phyloP scores from a whole-genome alignment of 148 eudicot genomes.

The Drosera capensis region DNA sequence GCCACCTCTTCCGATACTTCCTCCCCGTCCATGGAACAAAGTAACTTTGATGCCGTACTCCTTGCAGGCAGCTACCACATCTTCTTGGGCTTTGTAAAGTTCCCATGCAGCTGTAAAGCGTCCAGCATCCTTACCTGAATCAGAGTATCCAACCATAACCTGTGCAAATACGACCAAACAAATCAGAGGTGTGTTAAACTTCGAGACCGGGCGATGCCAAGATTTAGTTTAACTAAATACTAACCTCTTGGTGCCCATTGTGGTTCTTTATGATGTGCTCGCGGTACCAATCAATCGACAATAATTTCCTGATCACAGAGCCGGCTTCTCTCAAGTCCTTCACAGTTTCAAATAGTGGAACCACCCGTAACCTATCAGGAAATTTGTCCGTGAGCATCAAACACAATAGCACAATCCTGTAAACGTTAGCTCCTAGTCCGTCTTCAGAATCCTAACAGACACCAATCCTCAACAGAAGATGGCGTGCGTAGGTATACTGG shows the following conservation, averaged over 20 bases:
- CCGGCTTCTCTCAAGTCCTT: slow-evolving; percentile 80
- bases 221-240: background rate
- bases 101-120: slow-evolving; percentile 95
- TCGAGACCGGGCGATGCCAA: too few relatives aligned
- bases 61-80: slow-evolving; percentile 82
- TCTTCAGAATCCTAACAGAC: too few relatives aligned
- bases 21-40: slow-evolving; percentile 89
- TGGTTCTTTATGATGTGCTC: slow-evolving; percentile 75
- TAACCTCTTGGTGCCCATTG: slow-evolving; percentile 84
- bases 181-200: too few relatives aligned
- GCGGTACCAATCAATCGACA: slow-evolving; percentile 82
- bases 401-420: too few relatives aligned
- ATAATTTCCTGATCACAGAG: slow-evolving; percentile 57
- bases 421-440: too few relatives aligned
- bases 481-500: too few relatives aligned
- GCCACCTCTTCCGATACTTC: slow-evolving; percentile 90
- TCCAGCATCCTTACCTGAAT: slow-evolving; percentile 93
- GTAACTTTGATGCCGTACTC: slow-evolving; percentile 70
- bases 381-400: too few relatives aligned
- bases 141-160: slow-evolving; percentile 97
- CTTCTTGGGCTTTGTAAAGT: slow-evolving; percentile 89
- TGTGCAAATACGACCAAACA: slow-evolving; percentile 10
- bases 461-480: too few relatives aligned
- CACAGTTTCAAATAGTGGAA: slow-evolving; percentile 87
- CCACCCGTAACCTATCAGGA: slow-evolving; percentile 81